phyloP scores from a whole-genome alignment of 2,329 filamentous ascomycete genomes.

The Lithohypha guttulata region DNA sequence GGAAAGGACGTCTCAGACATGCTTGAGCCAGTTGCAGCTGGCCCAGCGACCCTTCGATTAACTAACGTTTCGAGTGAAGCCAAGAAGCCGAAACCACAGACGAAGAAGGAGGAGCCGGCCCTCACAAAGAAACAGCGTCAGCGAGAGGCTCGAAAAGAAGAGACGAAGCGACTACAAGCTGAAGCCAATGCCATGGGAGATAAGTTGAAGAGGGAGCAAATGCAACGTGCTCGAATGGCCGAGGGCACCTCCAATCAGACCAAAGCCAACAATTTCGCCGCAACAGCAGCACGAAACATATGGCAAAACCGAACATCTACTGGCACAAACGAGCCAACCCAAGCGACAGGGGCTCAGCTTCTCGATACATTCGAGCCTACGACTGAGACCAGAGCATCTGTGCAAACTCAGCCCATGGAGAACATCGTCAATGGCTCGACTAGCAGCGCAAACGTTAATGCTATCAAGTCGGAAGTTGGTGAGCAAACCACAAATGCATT shows the following conservation, averaged over 20 bases:
- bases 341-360: slow-evolving; percentile 21
- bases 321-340: slow-evolving; percentile 20
- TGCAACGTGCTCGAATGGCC: slow-evolving; percentile 66
- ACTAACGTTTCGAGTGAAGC: slow-evolving; percentile 50
- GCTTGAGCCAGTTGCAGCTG: slow-evolving; percentile 62
- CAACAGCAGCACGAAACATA: slow-evolving; percentile 41
- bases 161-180: slow-evolving; percentile 61
- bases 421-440: slow-evolving; percentile 9
- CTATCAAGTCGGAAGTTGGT: slow-evolving; percentile 14
- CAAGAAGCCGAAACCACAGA: slow-evolving; percentile 48
- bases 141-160: slow-evolving; percentile 80
- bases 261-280: slow-evolving; percentile 44
- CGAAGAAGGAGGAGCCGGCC: slow-evolving; percentile 51
- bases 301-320: slow-evolving; percentile 37
- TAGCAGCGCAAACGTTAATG: slow-evolving; percentile 9
- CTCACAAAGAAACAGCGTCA: slow-evolving; percentile 95
- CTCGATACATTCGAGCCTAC: slow-evolving; percentile 32
- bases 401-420: slow-evolving; percentile 12
- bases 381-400: slow-evolving; percentile 11
- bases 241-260: slow-evolving; percentile 78
- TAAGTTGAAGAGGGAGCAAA: slow-evolving; percentile 67
- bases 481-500: slow-evolving; percentile 11
- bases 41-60: slow-evolving; percentile 66
- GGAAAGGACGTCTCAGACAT: slow-evolving; percentile 75
- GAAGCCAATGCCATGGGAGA: slow-evolving; percentile 71